phyloP scores from a whole-genome alignment of 1,284 basidiomycete genomes.

The Neolentinus lepideus region DNA sequence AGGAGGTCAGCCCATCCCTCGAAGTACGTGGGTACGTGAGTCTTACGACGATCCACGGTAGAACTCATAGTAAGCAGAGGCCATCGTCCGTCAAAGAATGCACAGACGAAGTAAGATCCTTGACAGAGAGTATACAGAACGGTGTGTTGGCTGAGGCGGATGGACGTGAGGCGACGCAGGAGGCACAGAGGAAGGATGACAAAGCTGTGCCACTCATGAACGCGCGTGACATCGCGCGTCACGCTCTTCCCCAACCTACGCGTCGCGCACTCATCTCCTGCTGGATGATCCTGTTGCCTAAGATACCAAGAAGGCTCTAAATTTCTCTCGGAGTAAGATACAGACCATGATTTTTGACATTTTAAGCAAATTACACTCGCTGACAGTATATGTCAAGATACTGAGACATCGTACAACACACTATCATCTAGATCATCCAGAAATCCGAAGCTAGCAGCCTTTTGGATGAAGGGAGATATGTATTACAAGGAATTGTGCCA shows the following conservation, averaged over 20 bases:
- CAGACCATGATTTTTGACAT: too few species aligned
- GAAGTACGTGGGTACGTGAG: neutral
- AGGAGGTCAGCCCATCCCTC: neutral
- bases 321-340: neutral
- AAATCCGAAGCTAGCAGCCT: too few species aligned
- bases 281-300: too few species aligned
- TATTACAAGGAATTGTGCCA: too few species aligned
- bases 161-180: too few species aligned
- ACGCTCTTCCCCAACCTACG: neutral
- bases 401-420: too few species aligned
- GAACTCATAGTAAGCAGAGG: slow-evolving; percentile 85
- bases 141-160: too few species aligned
- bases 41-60: slow-evolving; percentile 84
- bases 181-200: neutral
- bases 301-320: neutral
- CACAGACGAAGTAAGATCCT: too few species aligned
- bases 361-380: too few species aligned
- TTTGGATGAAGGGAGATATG: too few species aligned
- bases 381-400: too few species aligned
- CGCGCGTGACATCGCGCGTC: neutral
- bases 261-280: neutral
- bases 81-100: slow-evolving; percentile 35
- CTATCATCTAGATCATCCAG: too few species aligned
- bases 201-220: neutral
- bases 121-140: neutral